These are phyloP conservation scores for Ricinus communis DNA, from an alignment of 345 rosid species.

Conservation along the genomic window DNA sequence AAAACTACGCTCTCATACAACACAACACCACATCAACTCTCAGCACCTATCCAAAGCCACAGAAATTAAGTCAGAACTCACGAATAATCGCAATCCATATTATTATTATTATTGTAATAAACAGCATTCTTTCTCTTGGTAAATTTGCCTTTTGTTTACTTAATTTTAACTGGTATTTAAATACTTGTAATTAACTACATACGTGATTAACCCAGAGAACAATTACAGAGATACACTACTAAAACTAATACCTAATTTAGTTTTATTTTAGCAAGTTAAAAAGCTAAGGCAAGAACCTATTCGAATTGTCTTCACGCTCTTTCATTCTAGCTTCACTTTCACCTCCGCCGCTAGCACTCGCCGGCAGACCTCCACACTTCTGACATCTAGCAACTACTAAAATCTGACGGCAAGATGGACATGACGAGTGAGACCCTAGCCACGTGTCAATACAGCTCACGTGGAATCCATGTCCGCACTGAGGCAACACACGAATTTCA, in stretches of 20 bases:
- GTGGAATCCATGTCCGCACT: constrained; percentile 92
- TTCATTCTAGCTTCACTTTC: constrained; percentile 42
- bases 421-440: constrained; percentile 90
- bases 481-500: constrained; percentile 77
- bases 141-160: too few relatives aligned
- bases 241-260: too few relatives aligned
- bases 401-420: constrained; percentile 91
- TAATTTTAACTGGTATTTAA: too few relatives aligned
- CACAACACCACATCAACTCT: background rate
- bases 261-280: too few relatives aligned
- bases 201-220: too few relatives aligned
- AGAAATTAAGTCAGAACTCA: background rate
- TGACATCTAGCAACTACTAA: constrained; percentile 60
- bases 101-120: too few relatives aligned
- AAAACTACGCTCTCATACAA: background rate
- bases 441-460: constrained; percentile 84
- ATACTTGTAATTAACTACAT: too few relatives aligned
- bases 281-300: constrained; percentile 48
- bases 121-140: too few relatives aligned
- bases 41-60: background rate
- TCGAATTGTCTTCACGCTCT: constrained; percentile 46
- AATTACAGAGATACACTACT: too few relatives aligned
- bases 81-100: too few relatives aligned
- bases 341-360: constrained; percentile 30
- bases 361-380: constrained; percentile 72